Evolutionary conservation across 2,329 filamentous ascomycete species (phyloP), one percentile per base, ranked within the genome.

Genomic region (Ophiosphaerella korrae): DNA sequence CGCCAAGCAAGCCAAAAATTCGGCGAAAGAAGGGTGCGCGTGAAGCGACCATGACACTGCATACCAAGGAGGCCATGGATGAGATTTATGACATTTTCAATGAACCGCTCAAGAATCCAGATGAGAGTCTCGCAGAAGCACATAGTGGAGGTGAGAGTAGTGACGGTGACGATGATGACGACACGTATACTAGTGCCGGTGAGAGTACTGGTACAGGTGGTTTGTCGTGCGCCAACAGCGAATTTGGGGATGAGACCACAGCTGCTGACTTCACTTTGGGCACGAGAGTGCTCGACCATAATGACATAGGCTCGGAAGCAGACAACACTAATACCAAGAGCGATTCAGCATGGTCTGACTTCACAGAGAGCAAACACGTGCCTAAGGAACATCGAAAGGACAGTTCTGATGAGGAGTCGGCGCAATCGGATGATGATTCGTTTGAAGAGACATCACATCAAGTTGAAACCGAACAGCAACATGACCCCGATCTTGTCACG

Each of bases 31-130:
- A 89, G 71, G 87, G 86, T 44, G 81, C 81, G 9, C 58, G 55
- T 32, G 93, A 97, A 73, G 90, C 92, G n/a, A 99, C 94, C 1
- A 97, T 99, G 92, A 99, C 94, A 0, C 84, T 99, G 59, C 92
- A 97, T 69, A 99, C 94, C 11, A 90, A 85, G 63, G 93, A 94
- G 58, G 94, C 94, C 4, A 97, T 93, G 55, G 92, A 97, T 63
- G 94, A 99, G 63, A 97, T 99, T 45, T 97, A 97, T 66, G 92
- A 92, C 50, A 90, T 99, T 41, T 99, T 97, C 76, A 97, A 94
- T 66, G 89, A 94, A 50, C 93, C 94, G 1, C 73, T 93, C 32
- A 81, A 82, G 55, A 77, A 77, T 2, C 72, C 77, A 48, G 74
- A 75, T 14, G 71, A 77, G 2, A 75, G 76, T 29, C 70, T 75